phyloP scores from a whole-genome alignment of 2,329 filamentous ascomycete genomes.

The Aspergillus sojae region DNA sequence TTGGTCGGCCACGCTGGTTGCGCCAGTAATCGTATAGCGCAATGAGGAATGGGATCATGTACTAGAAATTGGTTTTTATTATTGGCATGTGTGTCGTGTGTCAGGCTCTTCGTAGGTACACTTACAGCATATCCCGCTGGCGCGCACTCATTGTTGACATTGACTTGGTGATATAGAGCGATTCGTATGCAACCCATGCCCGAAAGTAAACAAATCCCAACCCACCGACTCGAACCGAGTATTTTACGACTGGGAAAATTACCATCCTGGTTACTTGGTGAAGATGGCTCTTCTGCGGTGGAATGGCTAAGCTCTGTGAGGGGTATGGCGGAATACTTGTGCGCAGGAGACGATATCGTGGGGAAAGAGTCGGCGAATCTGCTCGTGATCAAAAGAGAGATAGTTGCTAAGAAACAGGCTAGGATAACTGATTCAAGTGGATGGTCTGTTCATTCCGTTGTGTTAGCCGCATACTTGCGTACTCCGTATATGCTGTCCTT shows the following conservation, averaged over 20 bases:
- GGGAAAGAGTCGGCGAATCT: constrained; percentile 34
- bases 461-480: constrained; percentile 2
- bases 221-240: constrained; percentile 26
- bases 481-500: neutral
- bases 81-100: constrained; percentile 12
- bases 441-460: constrained; percentile 41
- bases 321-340: constrained; percentile 33
- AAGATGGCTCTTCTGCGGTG: constrained; percentile 15
- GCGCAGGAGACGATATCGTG: constrained; percentile 20
- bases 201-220: constrained; percentile 25
- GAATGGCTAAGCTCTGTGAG: constrained; percentile 32
- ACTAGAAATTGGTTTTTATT: constrained; percentile 28
- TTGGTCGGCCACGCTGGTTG: constrained; percentile 28
- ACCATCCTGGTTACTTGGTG: constrained; percentile 9
- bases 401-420: constrained; percentile 44
- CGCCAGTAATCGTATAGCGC: constrained; percentile 46
- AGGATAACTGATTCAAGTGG: constrained; percentile 49
- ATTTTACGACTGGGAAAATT: constrained; percentile 7
- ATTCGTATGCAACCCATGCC: constrained; percentile 34
- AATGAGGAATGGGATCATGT: constrained; percentile 44
- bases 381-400: constrained; percentile 40
- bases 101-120: neutral
- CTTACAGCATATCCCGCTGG: constrained; percentile 38
- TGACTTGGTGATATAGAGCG: constrained; percentile 45
- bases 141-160: constrained; percentile 48